Evolutionary conservation across 1,139 yeast genomes (phyloP), one percentile per base, ranked within the genome.

Genomic region (Waltiozyma sp.): DNA sequence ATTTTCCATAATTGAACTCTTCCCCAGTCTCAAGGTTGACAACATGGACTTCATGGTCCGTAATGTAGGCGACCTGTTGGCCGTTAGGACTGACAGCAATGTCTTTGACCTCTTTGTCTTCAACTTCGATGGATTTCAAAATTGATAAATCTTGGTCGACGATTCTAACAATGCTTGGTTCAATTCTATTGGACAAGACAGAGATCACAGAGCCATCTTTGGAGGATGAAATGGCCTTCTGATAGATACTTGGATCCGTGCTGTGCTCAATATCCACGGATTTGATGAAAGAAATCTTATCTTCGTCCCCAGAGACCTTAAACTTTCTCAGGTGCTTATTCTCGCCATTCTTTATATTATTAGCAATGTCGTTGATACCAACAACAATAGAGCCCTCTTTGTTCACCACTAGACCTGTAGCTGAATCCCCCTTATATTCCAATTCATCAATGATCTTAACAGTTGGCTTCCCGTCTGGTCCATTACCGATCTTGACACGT

Each of bases 321-420:
- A 79, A 83, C 56, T 80, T 80, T 46, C 95, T 67, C 53, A 87
- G 61, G 62, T 84, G 88, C 55, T 78, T 80, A 59, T 87, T 87
- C 19, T 52, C 48, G 50, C 82, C 87, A 55, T 70, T 51, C 64
- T 69, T 64, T 62, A 80, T 69, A 60, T 73, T 68, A 50, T 69
- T 64, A 51, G 77, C 50, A 45, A 77, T 72, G 54, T 85, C 87
- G 58, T 86, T 85, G 53, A 88, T 80, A 4, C 94, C 94, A 42
- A 85, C 70, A 45, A 84, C 64, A 19, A 87, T 75, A 9, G 69
- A 58, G 43, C 70, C 71, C 39, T 68, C 66, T 28, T 65, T 60
- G 31, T 72, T 70, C 37, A 68, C 66, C 53, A 79, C 91, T 43
- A 84, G 55, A 40, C 87, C 77, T 57, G 82, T 81, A 5, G 93